A percentile compares a stretch with the other conserved stretches of the same genome.
These are phyloP conservation scores for Xylaria hypoxylon DNA, from an alignment of 2,329 filamentous ascomycete genomes.

Conservation along the genomic window DNA sequence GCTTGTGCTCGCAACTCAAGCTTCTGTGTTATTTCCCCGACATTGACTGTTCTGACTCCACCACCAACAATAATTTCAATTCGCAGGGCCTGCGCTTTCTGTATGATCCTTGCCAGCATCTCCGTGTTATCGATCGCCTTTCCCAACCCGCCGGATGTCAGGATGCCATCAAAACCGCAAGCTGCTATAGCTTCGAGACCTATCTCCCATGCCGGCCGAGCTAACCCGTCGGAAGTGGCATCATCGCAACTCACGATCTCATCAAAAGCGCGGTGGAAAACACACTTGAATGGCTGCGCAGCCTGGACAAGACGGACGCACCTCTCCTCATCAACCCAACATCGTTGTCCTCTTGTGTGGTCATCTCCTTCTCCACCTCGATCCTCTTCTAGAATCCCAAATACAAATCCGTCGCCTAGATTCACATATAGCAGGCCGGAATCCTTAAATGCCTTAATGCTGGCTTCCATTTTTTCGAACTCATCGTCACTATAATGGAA, in stretches of 20 bases:
- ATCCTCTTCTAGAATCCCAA: slow-evolving; percentile 58
- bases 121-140: slow-evolving; percentile 55
- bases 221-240: slow-evolving; percentile 4
- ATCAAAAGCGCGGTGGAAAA: slow-evolving; percentile 70
- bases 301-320: slow-evolving; percentile 56
- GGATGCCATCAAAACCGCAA: slow-evolving; percentile 63
- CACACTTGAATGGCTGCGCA: slow-evolving; percentile 58
- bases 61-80: slow-evolving; percentile 66
- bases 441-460: slow-evolving; percentile 55
- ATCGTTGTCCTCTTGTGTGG: slow-evolving; percentile 6
- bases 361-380: neutral
- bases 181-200: slow-evolving; percentile 53
- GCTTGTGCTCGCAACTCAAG: slow-evolving; percentile 46
- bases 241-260: slow-evolving; percentile 52
- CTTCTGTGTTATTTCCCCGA: slow-evolving; percentile 46
- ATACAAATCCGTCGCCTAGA: slow-evolving; percentile 68
- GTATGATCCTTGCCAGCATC: slow-evolving; percentile 54
- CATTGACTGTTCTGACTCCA: slow-evolving; percentile 60
- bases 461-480: slow-evolving; percentile 56
- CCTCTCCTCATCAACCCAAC: slow-evolving; percentile 55
- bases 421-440: slow-evolving; percentile 53
- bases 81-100: slow-evolving; percentile 38
- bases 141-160: slow-evolving; percentile 65
- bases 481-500: slow-evolving; percentile 63
- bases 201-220: slow-evolving; percentile 36